Conservation (phyloP, 2,329 filamentous ascomycete species). For the Nigrospora sphaerica region DNA sequence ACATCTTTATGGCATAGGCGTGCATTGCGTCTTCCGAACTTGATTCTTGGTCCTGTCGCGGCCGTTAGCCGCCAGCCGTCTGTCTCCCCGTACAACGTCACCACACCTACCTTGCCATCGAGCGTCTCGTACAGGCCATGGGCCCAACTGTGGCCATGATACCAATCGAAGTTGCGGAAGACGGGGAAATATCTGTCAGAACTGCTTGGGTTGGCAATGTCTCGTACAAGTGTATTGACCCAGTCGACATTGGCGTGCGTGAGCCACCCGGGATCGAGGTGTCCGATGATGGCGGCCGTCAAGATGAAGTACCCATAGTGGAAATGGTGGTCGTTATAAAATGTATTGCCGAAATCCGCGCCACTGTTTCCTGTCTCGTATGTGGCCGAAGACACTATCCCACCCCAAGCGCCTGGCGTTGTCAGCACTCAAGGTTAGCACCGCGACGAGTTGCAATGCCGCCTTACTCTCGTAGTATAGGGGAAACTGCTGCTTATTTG, state of each 20-base stretch:
- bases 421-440: constrained; percentile 7
- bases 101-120: constrained; percentile 57
- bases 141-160: constrained; percentile 89
- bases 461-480: constrained; percentile 56
- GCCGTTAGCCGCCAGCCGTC: constrained; percentile 1
- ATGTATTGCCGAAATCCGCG: constrained; percentile 84
- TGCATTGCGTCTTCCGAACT: constrained; percentile 87
- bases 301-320: constrained; percentile 89
- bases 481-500: constrained; percentile 61
- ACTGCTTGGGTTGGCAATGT: constrained; percentile 68
- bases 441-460: background rate
- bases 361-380: constrained; percentile 63
- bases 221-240: constrained; percentile 78
- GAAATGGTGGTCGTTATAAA: constrained; percentile 71
- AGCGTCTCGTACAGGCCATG: constrained; percentile 64
- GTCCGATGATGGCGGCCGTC: constrained; percentile 73
- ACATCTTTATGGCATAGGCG: constrained; percentile 86
- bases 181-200: constrained; percentile 73
- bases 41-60: constrained; percentile 63
- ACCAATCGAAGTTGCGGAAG: constrained; percentile 86
- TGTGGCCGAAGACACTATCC: constrained; percentile 68
- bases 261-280: constrained; percentile 72
- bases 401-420: constrained; percentile 60
- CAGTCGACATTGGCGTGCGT: constrained; percentile 60
- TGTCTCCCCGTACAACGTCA: background rate